phyloP scores from a whole-genome alignment of 768 basidiomycete species.

The Infundibulicybe gibba region DNA sequence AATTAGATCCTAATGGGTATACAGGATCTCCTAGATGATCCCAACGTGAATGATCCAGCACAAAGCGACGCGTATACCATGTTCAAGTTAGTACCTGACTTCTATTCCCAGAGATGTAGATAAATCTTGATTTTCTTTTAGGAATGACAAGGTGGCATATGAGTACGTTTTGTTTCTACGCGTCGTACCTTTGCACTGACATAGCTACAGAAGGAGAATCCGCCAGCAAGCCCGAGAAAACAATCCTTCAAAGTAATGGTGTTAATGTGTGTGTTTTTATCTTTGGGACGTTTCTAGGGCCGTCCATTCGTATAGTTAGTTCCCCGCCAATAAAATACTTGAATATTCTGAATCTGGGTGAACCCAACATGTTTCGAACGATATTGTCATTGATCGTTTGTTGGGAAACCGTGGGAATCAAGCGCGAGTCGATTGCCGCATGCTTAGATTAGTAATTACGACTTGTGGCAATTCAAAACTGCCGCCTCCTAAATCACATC shows the following conservation, averaged over 20 bases:
- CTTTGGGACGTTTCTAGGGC: slow-evolving; percentile 2
- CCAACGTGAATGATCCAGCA: slow-evolving; percentile 96
- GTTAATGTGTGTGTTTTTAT: neutral
- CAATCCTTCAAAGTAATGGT: slow-evolving; percentile 66
- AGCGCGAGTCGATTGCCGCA: too few relatives aligned
- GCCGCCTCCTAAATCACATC: too few relatives aligned
- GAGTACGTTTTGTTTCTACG: slow-evolving; percentile 50
- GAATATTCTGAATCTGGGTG: too few relatives aligned
- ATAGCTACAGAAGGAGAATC: slow-evolving; percentile 62
- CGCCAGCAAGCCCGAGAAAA: slow-evolving; percentile 88
- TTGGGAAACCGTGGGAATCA: too few relatives aligned
- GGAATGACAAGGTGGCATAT: slow-evolving; percentile 92
- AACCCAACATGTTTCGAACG: too few relatives aligned
- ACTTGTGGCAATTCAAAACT: neutral
- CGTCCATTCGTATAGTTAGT: too few relatives aligned
- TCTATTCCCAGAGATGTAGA: neutral
- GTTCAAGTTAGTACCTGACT: slow-evolving; percentile 75
- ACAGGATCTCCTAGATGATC: slow-evolving; percentile 92
- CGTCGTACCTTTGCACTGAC: slow-evolving; percentile 2
- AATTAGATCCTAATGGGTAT: slow-evolving; percentile 89
- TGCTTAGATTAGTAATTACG: too few relatives aligned
- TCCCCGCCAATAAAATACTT: neutral
- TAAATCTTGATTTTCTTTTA: slow-evolving; percentile 24
- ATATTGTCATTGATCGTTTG: too few relatives aligned
- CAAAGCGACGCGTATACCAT: slow-evolving; percentile 98